phyloP scores from a whole-genome alignment of 768 basidiomycete species.

The Leccinum longicurvipes region DNA sequence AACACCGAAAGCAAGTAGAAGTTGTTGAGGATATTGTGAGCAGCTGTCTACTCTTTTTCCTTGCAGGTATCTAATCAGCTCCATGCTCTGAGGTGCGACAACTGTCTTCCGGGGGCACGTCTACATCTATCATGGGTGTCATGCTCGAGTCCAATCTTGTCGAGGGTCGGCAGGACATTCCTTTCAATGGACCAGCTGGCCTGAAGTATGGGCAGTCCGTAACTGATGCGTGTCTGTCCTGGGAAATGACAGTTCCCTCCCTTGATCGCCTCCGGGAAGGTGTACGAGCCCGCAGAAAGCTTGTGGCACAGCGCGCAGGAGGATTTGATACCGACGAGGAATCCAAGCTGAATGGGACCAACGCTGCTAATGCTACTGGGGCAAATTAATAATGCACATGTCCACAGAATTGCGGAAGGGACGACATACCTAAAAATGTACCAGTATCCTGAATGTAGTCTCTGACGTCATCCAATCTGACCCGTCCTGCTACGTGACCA shows the following conservation, averaged over 20 bases:
- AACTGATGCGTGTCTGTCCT: slow-evolving; percentile 87
- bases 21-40: slow-evolving; percentile 89
- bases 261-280: slow-evolving; percentile 86
- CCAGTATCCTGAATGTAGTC: not conserved
- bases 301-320: slow-evolving; percentile 35
- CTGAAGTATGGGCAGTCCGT: slow-evolving; percentile 84
- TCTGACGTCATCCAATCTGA: slow-evolving; percentile 9
- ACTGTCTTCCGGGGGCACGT: slow-evolving; percentile 68
- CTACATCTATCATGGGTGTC: slow-evolving; percentile 77
- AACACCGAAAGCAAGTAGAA: slow-evolving; percentile 82
- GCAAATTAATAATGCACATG: slow-evolving; percentile 15
- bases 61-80: slow-evolving; percentile 11
- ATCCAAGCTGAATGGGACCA: slow-evolving; percentile 11
- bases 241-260: slow-evolving; percentile 80
- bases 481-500: too few relatives aligned
- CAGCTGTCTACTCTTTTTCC: not conserved
- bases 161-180: slow-evolving; percentile 85
- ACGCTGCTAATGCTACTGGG: slow-evolving; percentile 17
- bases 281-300: slow-evolving; percentile 69
- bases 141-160: slow-evolving; percentile 94
- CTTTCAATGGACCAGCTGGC: slow-evolving; percentile 63
- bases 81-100: slow-evolving; percentile 55
- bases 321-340: slow-evolving; percentile 9
- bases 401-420: not conserved
- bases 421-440: not conserved